Conservation (phyloP, 1,284 basidiomycete genomes). For the Grifola frondosa region DNA sequence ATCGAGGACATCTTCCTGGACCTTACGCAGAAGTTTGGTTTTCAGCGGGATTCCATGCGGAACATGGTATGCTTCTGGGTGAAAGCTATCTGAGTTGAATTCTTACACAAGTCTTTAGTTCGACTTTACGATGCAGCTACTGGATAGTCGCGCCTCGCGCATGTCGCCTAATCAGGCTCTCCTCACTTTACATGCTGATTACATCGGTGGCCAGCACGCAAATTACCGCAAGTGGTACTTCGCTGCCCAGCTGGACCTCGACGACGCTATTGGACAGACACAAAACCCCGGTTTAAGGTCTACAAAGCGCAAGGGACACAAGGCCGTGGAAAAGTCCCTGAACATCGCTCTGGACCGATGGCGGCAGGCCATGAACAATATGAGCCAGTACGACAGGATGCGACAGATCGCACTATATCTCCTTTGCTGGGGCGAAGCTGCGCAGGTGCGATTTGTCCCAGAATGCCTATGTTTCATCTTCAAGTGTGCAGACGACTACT, state of each 20-base stretch:
- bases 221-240: slow-evolving; percentile 99
- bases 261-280: slow-evolving; percentile 92
- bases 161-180: slow-evolving; percentile 97
- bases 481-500: slow-evolving; percentile 99
- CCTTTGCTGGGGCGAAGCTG: slow-evolving; percentile 98
- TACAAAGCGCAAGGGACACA: slow-evolving; percentile 60
- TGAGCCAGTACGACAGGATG: slow-evolving; percentile 97
- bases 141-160: slow-evolving; percentile 94
- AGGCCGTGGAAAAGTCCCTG: slow-evolving; percentile 79
- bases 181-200: slow-evolving; percentile 95
- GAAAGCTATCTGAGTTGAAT: slow-evolving; percentile 4
- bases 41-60: slow-evolving; percentile 89
- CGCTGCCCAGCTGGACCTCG: slow-evolving; percentile 97
- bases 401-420: slow-evolving; percentile 96
- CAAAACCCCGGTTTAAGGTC: slow-evolving; percentile 87
- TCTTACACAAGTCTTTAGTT: slow-evolving; percentile 50
- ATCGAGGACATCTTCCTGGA: slow-evolving; percentile 99
- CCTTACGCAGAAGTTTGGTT: slow-evolving; percentile 98
- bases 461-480: slow-evolving; percentile 99
- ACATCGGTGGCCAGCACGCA: slow-evolving; percentile 96
- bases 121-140: slow-evolving; percentile 97
- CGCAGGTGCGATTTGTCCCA: slow-evolving; percentile 97
- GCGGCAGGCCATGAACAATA: slow-evolving; percentile 98
- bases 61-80: slow-evolving; percentile 67
- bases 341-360: slow-evolving; percentile 88